A percentile compares a stretch with the other conserved stretches of the same genome.
Conservation (phyloP, 2,329 filamentous ascomycete species). For the Aspergillus persii region DNA sequence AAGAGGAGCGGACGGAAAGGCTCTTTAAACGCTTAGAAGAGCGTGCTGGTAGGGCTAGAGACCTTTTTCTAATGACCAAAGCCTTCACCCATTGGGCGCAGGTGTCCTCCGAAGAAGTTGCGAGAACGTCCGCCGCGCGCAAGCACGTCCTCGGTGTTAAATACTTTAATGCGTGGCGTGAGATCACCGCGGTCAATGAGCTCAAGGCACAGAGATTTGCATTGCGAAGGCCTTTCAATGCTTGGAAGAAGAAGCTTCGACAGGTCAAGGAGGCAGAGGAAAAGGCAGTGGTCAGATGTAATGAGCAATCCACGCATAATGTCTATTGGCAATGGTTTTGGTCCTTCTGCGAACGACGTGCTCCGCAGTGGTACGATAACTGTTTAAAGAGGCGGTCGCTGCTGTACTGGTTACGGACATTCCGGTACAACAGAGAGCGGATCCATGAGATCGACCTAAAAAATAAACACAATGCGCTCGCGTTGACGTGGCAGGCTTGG, state of each 20-base stretch:
- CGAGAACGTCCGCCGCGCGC: conserved; percentile 65
- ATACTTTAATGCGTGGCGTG: conserved; percentile 68
- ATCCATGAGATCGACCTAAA: conserved; percentile 37
- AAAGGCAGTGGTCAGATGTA: conserved; percentile 30
- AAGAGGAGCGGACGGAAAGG: conserved; percentile 47
- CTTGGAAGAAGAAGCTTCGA: conserved; percentile 50
- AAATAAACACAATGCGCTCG: conserved; percentile 28
- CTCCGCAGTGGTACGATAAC: conserved; percentile 43
- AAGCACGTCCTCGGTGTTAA: conserved; percentile 67
- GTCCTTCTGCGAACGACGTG: conserved; percentile 43
- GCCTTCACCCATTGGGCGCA: conserved; percentile 69
- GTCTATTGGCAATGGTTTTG: conserved; percentile 47
- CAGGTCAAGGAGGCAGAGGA: conserved; percentile 35
- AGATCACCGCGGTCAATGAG: conserved; percentile 62
- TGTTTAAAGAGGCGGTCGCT: conserved; percentile 42
- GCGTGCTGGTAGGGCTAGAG: conserved; percentile 62
- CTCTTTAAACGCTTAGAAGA: conserved; percentile 58
- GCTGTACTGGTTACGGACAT: conserved; percentile 40
- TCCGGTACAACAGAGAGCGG: conserved; percentile 40
- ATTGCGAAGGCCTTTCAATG: conserved; percentile 52
- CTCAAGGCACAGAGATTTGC: conserved; percentile 52
- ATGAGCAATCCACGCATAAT: conserved; percentile 29
- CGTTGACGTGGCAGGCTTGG: conserved; percentile 35
- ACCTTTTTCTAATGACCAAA: conserved; percentile 63
- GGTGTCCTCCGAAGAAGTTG: conserved; percentile 61